Evolutionary conservation across 2,329 filamentous ascomycete species (phyloP).

Genomic region (Xylaria multiplex): DNA sequence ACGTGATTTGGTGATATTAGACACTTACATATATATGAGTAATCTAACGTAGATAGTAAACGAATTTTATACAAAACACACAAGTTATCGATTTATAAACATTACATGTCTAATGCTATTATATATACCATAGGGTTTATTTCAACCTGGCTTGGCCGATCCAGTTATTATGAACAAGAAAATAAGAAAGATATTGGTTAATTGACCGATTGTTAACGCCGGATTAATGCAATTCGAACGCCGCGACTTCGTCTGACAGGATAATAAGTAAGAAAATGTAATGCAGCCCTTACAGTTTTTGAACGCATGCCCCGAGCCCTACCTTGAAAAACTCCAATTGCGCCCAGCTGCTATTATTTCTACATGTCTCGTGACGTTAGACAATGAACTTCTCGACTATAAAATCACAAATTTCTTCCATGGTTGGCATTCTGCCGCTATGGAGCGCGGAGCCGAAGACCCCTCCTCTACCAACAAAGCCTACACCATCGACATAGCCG

Average conservation of each 20-base stretch:
- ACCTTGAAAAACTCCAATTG: conserved; percentile 21
- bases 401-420: conserved; percentile 48
- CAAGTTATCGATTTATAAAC: background rate
- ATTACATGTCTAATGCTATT: conserved; percentile 38
- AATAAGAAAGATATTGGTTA: conserved; percentile 2
- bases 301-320: conserved; percentile 8
- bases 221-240: conserved; percentile 26
- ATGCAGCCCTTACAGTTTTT: conserved; percentile 3
- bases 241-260: conserved; percentile 1
- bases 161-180: conserved; percentile 12
- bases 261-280: conserved; percentile 5
- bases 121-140: conserved; percentile 1
- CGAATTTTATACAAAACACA: background rate
- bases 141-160: background rate
- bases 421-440: conserved; percentile 41
- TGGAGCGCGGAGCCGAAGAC: conserved; percentile 35
- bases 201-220: conserved; percentile 26
- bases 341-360: conserved; percentile 5
- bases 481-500: conserved; percentile 39
- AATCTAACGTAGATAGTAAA: background rate
- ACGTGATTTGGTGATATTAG: too few species aligned
- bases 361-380: conserved; percentile 34
- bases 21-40: background rate
- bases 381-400: conserved; percentile 47
- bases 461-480: conserved; percentile 20